phyloP scores from a whole-genome alignment of 164 flowering plant species.

The Akebia trifoliata region DNA sequence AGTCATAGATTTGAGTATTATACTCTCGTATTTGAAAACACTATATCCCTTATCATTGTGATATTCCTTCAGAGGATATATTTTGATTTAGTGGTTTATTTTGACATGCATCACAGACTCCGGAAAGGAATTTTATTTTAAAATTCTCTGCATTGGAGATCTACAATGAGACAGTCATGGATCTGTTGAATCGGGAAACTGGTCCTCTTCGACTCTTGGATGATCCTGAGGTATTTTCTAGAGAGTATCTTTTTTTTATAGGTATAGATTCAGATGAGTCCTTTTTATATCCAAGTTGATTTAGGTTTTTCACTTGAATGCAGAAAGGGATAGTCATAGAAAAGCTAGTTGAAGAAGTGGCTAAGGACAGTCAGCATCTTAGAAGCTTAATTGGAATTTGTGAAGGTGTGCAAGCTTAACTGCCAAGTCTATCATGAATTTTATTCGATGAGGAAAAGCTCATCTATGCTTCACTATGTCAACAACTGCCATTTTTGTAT shows the following conservation, averaged over 20 bases:
- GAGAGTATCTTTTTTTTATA: no score
- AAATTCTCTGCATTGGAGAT: slow-evolving; percentile 79
- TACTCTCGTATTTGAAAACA: no score
- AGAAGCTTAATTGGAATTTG: slow-evolving; percentile 58
- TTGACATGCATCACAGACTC: slow-evolving; percentile 31
- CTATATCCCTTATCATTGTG: no score
- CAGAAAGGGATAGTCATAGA: slow-evolving; percentile 85
- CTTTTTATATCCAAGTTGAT: not conserved
- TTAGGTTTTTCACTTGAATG: not conserved
- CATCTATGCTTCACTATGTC: no score
- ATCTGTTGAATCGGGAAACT: slow-evolving; percentile 63
- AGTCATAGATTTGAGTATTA: no score
- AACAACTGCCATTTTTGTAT: no score
- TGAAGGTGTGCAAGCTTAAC: slow-evolving; percentile 48
- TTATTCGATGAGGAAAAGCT: not conserved
- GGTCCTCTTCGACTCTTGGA: slow-evolving; percentile 72
- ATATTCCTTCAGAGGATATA: no score
- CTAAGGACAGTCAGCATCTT: slow-evolving; percentile 51
- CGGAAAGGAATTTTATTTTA: slow-evolving; percentile 52
- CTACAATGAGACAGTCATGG: slow-evolving; percentile 75
- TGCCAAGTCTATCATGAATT: not conserved
- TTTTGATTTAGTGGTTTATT: no score
- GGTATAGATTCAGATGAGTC: not conserved
- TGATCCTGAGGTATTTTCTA: slow-evolving; percentile 71
- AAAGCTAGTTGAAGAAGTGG: slow-evolving; percentile 60